Percentiles rank a stretch among this genome's conserved stretches.
phyloP scores from a whole-genome alignment of 2,329 filamentous ascomycete genomes.

The Fusarium agapanthi region DNA sequence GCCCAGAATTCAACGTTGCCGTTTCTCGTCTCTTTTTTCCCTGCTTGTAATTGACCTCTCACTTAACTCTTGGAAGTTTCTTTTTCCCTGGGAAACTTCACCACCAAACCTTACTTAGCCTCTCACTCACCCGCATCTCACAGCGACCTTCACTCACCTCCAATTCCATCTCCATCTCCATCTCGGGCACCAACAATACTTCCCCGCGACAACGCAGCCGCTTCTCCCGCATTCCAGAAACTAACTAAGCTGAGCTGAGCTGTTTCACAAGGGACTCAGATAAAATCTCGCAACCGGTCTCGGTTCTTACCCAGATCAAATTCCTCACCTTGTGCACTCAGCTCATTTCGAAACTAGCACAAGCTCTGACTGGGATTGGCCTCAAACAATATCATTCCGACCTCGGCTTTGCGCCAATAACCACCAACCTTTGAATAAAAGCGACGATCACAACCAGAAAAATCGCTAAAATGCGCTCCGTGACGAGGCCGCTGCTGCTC shows the following conservation, averaged over 20 bases:
- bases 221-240: conserved; percentile 23
- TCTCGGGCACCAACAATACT: conserved; percentile 30
- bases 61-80: neutral
- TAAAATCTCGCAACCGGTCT: conserved; percentile 24
- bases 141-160: conserved; percentile 17
- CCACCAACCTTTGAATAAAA: neutral
- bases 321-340: neutral
- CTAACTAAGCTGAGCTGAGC: neutral
- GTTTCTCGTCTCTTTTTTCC: conserved; percentile 22
- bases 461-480: conserved; percentile 37
- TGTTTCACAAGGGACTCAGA: conserved; percentile 22
- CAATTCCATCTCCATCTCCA: neutral
- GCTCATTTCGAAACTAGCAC: conserved; percentile 13
- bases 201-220: conserved; percentile 16
- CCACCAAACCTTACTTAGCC: conserved; percentile 5
- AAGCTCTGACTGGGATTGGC: conserved; percentile 20
- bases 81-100: neutral
- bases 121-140: conserved; percentile 16
- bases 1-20: conserved; percentile 37
- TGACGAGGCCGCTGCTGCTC: conserved; percentile 48
- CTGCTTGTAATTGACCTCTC: conserved; percentile 6
- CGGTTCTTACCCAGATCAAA: neutral
- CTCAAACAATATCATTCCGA: conserved; percentile 15
- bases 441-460: neutral
- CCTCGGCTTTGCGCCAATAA: conserved; percentile 7